phyloP scores from a whole-genome alignment of 1,284 basidiomycete genomes.

The Cutaneotrichosporon sp. region DNA sequence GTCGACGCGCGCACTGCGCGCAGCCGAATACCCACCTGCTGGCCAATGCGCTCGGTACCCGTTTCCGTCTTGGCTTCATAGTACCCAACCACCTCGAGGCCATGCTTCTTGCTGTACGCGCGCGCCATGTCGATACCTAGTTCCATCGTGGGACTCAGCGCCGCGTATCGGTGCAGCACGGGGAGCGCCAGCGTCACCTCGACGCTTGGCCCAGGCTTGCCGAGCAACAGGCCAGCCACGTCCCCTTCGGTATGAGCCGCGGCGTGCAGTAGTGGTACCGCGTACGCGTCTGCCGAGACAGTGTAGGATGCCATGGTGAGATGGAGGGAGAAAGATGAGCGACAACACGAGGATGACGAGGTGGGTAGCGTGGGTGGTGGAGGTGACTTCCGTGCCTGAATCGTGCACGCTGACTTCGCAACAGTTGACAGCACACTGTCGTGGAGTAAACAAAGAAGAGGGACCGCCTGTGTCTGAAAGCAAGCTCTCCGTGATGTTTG shows the following conservation, averaged over 20 bases:
- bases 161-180: conserved; percentile 45
- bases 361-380: background rate
- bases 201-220: conserved; percentile 11
- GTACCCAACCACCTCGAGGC: conserved; percentile 32
- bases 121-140: conserved; percentile 39
- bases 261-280: conserved; percentile 38
- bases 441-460: too few relatives aligned
- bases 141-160: conserved; percentile 43
- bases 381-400: background rate
- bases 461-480: too few relatives aligned
- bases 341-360: background rate
- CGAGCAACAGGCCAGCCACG: conserved; percentile 47
- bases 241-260: conserved; percentile 39
- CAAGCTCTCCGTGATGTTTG: too few relatives aligned
- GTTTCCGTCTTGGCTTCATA: conserved; percentile 32
- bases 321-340: background rate
- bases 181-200: conserved; percentile 41
- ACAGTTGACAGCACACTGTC: too few relatives aligned
- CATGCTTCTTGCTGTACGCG: conserved; percentile 17
- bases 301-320: conserved; percentile 9
- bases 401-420: too few relatives aligned
- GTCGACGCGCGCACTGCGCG: too few relatives aligned
- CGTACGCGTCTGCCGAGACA: conserved; percentile 25
- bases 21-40: conserved; percentile 13
- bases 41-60: conserved; percentile 16